phyloP scores from a whole-genome alignment of 768 basidiomycete genomes.

The Pilatotrama ljubarskyi region DNA sequence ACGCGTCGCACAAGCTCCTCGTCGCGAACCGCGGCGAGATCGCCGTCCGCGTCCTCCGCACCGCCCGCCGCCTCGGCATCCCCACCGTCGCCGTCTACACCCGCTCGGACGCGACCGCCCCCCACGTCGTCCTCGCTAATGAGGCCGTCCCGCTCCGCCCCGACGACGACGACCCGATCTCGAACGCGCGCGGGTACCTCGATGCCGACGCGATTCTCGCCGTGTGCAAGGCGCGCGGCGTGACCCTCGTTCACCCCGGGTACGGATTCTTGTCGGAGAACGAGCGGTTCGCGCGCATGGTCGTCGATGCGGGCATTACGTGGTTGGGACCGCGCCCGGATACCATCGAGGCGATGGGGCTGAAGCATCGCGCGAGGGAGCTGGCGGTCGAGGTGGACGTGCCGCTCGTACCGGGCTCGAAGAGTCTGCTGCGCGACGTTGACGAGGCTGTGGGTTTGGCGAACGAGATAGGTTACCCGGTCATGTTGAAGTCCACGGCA shows the following conservation, averaged over 20 bases:
- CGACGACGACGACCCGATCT: conserved; percentile 23
- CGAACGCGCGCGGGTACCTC: conserved; percentile 50
- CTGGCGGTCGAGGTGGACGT: conserved; percentile 50
- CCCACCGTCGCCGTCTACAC: conserved; percentile 60
- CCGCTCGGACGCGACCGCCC: conserved; percentile 54
- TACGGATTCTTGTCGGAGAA: conserved; percentile 72
- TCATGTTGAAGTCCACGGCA: conserved; percentile 67
- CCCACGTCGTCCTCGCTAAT: conserved; percentile 58
- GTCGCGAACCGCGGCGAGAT: conserved; percentile 77
- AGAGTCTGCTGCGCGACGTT: conserved; percentile 43
- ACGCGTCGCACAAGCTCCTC: conserved; percentile 47
- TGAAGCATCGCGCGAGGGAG: conserved; percentile 58
- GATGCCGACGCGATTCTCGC: conserved; percentile 39
- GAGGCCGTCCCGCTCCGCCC: conserved; percentile 43
- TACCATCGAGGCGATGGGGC: conserved; percentile 54
- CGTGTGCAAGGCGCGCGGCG: conserved; percentile 41
- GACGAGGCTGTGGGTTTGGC: conserved; percentile 46
- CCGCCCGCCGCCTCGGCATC: conserved; percentile 53
- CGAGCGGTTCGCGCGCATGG: conserved; percentile 49
- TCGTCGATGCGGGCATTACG: conserved; percentile 49
- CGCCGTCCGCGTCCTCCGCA: conserved; percentile 60
- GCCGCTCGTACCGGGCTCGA: conserved; percentile 57
- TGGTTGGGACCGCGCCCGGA: conserved; percentile 59
- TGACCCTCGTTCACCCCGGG: conserved; percentile 60
- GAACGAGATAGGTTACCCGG: conserved; percentile 50